Evolutionary conservation across 257 asterid species (phyloP).

Genomic region (Solanum lignicaule): DNA sequence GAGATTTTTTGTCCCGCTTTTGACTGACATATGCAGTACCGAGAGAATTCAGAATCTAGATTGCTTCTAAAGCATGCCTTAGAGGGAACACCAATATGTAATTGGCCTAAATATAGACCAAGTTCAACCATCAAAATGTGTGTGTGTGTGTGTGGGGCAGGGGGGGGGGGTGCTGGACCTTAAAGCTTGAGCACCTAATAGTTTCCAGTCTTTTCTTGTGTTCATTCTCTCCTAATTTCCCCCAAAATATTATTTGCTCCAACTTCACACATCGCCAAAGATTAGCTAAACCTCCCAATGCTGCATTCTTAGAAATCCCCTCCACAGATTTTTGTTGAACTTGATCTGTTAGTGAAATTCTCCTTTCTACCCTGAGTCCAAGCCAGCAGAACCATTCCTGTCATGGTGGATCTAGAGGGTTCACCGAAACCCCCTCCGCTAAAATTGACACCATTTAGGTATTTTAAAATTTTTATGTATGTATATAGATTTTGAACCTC

Average conservation of each 20-base stretch:
- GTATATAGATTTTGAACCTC: background rate
- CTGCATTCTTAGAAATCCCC: background rate
- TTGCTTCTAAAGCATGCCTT: background rate
- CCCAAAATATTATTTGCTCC: background rate
- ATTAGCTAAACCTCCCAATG: background rate
- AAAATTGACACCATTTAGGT: background rate
- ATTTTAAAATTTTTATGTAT: background rate
- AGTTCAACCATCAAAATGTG: background rate
- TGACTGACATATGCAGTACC: background rate
- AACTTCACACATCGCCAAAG: background rate
- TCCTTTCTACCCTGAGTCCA: background rate
- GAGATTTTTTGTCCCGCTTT: background rate
- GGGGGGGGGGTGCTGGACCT: background rate
- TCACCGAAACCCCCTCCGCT: background rate
- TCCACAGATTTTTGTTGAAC: background rate
- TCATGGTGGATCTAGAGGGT: background rate
- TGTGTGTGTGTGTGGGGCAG: too few species aligned
- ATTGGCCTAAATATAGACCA: background rate
- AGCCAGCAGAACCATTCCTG: background rate
- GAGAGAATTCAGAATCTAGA: background rate
- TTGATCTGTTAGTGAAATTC: background rate
- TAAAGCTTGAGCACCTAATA: background rate
- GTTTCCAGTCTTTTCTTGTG: background rate
- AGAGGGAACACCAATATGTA: background rate
- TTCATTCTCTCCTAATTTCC: background rate